phyloP scores from a whole-genome alignment of 1,139 yeast genomes.

The Kodamaea suecica region DNA sequence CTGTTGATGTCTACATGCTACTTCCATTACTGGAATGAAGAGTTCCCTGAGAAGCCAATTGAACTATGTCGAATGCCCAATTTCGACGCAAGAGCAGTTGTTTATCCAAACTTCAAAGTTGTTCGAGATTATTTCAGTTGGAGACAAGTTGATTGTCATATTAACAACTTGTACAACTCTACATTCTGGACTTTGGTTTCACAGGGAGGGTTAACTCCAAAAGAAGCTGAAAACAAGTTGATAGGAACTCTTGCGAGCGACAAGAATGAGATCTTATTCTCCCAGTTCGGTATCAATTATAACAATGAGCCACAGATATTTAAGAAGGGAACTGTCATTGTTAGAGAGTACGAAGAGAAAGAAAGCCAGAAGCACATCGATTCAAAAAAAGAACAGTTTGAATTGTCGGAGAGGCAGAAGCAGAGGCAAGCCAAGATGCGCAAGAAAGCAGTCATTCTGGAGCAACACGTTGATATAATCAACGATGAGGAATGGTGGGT shows the following conservation, averaged over 20 bases:
- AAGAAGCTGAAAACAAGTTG: conserved; percentile 72
- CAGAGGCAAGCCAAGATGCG: conserved; percentile 49
- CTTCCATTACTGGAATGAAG: conserved; percentile 59
- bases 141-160: conserved; percentile 98
- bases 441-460: conserved; percentile 45
- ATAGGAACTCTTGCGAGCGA: conserved; percentile 77
- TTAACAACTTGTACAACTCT: conserved; percentile 90
- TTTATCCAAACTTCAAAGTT: conserved; percentile 63
- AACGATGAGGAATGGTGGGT: conserved; percentile 54
- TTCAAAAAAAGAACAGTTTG: conserved; percentile 5
- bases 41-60: conserved; percentile 47
- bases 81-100: conserved; percentile 88
- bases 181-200: conserved; percentile 84
- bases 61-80: conserved; percentile 60
- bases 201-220: conserved; percentile 66
- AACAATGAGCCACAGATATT: conserved; percentile 85
- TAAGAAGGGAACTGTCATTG: conserved; percentile 78
- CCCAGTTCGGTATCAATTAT: conserved; percentile 78
- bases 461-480: conserved; percentile 56
- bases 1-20: conserved; percentile 80
- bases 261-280: conserved; percentile 81
- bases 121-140: conserved; percentile 84
- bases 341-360: conserved; percentile 44
- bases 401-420: conserved; percentile 41
- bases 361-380: conserved; percentile 1